Evolutionary conservation across 768 basidiomycete species (phyloP).

Genomic region (Leccinellum albellum): DNA sequence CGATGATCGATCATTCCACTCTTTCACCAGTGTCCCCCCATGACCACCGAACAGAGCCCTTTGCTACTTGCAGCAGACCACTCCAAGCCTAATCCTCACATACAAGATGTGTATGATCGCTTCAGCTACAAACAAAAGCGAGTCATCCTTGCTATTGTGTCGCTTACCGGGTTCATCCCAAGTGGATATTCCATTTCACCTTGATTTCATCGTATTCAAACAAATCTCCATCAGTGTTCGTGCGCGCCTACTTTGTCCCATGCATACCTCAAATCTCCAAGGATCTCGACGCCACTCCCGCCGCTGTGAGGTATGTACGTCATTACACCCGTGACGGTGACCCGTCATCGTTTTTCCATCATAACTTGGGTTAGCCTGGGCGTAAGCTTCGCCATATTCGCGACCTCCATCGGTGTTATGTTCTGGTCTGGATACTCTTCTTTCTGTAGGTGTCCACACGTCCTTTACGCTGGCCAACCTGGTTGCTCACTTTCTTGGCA

Average conservation of each 20-base stretch:
- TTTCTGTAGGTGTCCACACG: constrained; percentile 38
- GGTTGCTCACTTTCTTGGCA: not conserved
- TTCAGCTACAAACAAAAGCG: constrained; percentile 52
- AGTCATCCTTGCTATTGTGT: constrained; percentile 52
- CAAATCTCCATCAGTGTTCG: constrained; percentile 48
- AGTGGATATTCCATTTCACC: constrained; percentile 36
- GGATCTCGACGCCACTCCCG: constrained; percentile 55
- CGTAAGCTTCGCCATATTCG: constrained; percentile 48
- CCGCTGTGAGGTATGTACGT: constrained; percentile 49
- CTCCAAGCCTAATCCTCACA: not conserved
- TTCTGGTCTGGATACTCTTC: constrained; percentile 50
- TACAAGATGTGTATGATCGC: constrained; percentile 48
- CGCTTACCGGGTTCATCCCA: constrained; percentile 59
- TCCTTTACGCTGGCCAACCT: not conserved
- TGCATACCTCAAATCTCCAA: constrained; percentile 69
- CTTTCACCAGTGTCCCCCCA: not conserved
- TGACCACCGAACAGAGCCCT: not conserved
- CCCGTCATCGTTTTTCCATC: not conserved
- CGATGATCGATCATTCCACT: not conserved
- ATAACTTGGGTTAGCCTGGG: constrained; percentile 34
- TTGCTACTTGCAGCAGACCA: not conserved
- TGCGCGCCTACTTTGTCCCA: constrained; percentile 66
- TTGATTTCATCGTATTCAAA: not conserved
- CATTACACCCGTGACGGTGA: no score
- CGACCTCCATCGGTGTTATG: constrained; percentile 44